A percentile compares a stretch with the other conserved stretches of the same genome.
Conservation (phyloP, 768 basidiomycete genomes). For the Phanerochaete sordida region DNA sequence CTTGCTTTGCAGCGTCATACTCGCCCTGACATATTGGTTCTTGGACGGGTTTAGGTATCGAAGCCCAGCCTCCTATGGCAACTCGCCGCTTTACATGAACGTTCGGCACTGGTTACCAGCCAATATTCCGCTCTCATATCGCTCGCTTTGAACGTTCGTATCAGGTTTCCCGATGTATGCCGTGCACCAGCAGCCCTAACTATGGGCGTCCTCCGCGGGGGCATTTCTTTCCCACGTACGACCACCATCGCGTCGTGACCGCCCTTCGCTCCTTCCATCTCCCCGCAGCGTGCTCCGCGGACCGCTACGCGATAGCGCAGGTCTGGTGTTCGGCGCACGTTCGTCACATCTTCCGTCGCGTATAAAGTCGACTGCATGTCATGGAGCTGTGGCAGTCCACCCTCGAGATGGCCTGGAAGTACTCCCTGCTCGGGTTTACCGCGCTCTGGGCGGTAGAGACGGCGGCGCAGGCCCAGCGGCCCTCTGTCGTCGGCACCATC, state of each 20-base stretch:
- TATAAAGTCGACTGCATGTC: neutral
- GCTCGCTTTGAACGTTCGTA: neutral
- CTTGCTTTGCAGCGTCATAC: neutral
- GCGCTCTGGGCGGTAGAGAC: neutral
- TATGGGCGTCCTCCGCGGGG: neutral
- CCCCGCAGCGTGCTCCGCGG: neutral
- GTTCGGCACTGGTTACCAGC: no score
- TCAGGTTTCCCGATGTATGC: neutral
- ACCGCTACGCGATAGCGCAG: neutral
- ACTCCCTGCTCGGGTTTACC: neutral
- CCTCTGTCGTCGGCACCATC: neutral
- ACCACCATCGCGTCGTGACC: neutral
- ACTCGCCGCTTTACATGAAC: neutral
- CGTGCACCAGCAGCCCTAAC: neutral
- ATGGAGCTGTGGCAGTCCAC: neutral
- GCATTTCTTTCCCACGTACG: neutral
- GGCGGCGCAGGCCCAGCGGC: neutral
- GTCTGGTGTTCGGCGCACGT: neutral
- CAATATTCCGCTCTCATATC: neutral
- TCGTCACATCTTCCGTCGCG: neutral
- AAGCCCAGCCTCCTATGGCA: no score
- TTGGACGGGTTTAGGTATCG: no score
- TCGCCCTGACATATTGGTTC: neutral
- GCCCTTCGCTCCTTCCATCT: neutral
- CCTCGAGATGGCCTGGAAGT: neutral